phyloP scores from a whole-genome alignment of 495 filamentous ascomycete genomes.

The Xylaria scruposa region DNA sequence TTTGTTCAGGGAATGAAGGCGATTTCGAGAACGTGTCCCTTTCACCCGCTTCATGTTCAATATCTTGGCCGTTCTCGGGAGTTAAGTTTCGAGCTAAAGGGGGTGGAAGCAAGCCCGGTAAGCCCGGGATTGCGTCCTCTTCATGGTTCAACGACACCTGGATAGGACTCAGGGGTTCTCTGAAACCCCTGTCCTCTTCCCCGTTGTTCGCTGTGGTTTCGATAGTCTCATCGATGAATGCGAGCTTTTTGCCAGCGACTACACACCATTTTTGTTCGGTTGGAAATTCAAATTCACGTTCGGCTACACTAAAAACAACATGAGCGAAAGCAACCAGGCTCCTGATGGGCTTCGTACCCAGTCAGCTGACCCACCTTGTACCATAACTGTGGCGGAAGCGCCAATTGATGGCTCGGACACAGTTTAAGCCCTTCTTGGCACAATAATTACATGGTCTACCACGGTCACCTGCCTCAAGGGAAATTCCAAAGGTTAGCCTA shows the following conservation, averaged over 20 bases:
- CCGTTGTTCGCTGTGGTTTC: background rate
- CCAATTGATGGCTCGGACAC: background rate
- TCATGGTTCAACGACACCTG: background rate
- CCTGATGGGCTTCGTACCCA: background rate
- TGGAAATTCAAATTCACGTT: background rate
- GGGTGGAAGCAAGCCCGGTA: background rate
- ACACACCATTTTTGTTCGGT: background rate
- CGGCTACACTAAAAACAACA: background rate
- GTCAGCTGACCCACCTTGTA: background rate
- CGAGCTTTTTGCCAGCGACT: background rate
- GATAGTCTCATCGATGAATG: conserved; percentile 14
- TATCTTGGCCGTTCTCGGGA: background rate
- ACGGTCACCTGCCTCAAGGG: background rate
- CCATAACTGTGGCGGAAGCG: conserved; percentile 8
- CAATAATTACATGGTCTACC: background rate
- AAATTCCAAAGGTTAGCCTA: background rate
- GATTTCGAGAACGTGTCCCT: background rate
- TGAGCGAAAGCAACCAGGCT: background rate
- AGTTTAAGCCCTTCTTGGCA: background rate
- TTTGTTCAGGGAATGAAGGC: background rate
- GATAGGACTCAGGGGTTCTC: background rate
- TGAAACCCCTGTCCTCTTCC: background rate
- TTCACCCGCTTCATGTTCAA: background rate
- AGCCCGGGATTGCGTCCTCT: background rate
- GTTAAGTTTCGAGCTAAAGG: background rate